Base-by-base conservation (phyloP, 176 grass and related monocot genomes). In the Rhynchospora breviuscula region DNA sequence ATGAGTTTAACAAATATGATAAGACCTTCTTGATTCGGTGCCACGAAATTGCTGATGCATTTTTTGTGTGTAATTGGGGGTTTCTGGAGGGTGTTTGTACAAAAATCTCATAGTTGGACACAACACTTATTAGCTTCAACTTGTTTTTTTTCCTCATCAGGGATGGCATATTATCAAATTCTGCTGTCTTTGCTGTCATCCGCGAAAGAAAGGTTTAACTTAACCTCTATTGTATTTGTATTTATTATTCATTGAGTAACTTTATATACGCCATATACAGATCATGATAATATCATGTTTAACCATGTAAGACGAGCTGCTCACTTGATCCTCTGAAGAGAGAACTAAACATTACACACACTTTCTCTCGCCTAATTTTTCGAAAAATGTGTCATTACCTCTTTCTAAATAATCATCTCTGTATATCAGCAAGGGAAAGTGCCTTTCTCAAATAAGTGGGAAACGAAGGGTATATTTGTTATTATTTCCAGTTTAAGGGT, bases 121-220 rank as follows among this genome's bases (percentile, higher is more conserved):
- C 12, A 79, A 48, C 25, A 26, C 19, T 82, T 73, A 15, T 17
- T 3, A 57, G 53, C 60, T 75, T 8, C 31, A 3, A 47, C 54
- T 14, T 71, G 69, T 84, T 59, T 84, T 22, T 69, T 10, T 72
- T 5, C 35, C 35, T 21, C 87, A 71, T 7, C 53, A 94, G 94
- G 87, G 72, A 94, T 61, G 94, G 91, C 67, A 46, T 97, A 21
- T 70, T 97, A 85, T 97, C 94, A 84, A 97, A 91, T 29, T 91
- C 94, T 79, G 88, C 88, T 83, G 91, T 94, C 53, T n/a, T n/a
- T n/a, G n/a, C n/a, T 19, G 91, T 97, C 61, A 97, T 97, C 85
- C 91, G 91, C 58, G 92, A 94, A 87, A 79, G 79, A 86, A 57
- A 94, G 86, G 94, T 92, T 82, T 79, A 81, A 43, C 79, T 80